Evolutionary conservation across 2,329 filamentous ascomycete genomes (phyloP).

Genomic region (Aspergillus sergii): DNA sequence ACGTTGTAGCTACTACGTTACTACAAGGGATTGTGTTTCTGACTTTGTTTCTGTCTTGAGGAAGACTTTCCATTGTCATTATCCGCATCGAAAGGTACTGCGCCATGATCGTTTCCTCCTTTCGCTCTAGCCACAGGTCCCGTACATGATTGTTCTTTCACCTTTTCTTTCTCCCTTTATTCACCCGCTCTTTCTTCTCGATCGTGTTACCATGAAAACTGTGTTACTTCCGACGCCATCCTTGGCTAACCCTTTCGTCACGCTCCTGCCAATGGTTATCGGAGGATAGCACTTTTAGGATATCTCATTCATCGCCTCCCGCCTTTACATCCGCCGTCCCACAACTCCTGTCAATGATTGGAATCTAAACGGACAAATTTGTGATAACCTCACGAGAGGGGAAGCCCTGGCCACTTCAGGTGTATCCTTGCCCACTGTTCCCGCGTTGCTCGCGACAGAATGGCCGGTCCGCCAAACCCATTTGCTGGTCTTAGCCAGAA

Average conservation of each 20-base stretch:
- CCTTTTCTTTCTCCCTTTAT: conserved; percentile 4
- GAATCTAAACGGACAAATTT: background rate
- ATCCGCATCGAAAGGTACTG: conserved; percentile 16
- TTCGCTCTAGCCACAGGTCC: background rate
- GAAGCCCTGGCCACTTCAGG: background rate
- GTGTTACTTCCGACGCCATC: conserved; percentile 6
- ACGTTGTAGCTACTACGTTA: background rate
- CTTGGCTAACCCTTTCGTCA: conserved; percentile 24
- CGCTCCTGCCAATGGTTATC: conserved; percentile 21
- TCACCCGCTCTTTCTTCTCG: conserved; percentile 10
- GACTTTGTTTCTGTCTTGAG: background rate
- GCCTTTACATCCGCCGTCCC: background rate
- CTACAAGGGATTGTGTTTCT: background rate
- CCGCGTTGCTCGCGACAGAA: conserved; percentile 30
- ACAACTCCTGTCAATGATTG: background rate
- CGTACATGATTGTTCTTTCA: background rate
- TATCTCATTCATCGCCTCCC: conserved; percentile 8
- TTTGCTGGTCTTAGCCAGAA: conserved; percentile 31
- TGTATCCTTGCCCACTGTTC: conserved; percentile 21
- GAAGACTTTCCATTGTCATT: background rate
- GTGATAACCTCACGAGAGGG: background rate
- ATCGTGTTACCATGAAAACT: conserved; percentile 10
- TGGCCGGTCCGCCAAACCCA: conserved; percentile 35
- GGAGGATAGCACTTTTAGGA: conserved; percentile 20
- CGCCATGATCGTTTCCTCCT: conserved; percentile 7